phyloP scores from a whole-genome alignment of 108 stramenopile species.

The Cyclotella distinguenda region DNA sequence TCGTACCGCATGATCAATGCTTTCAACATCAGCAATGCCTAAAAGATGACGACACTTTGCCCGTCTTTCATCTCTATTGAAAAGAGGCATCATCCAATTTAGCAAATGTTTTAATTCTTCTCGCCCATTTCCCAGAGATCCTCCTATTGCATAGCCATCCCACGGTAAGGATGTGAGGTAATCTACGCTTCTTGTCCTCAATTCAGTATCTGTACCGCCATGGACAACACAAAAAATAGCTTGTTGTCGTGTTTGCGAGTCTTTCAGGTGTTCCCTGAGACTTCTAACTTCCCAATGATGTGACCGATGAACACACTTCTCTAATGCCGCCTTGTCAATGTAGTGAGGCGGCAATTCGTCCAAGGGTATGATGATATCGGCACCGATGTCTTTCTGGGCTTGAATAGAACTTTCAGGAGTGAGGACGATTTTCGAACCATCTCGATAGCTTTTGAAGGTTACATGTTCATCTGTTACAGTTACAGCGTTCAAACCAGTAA shows the following conservation, averaged over 20 bases:
- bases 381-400: constrained; percentile 60
- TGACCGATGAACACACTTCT: constrained; percentile 39
- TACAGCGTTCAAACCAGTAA: constrained; percentile 27
- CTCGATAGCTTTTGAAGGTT: constrained; percentile 55
- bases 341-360: constrained; percentile 58
- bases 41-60: constrained; percentile 58
- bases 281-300: constrained; percentile 67
- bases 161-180: constrained; percentile 57
- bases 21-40: constrained; percentile 59
- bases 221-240: constrained; percentile 68
- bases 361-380: constrained; percentile 70
- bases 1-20: constrained; percentile 30
- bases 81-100: constrained; percentile 47
- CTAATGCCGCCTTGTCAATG: constrained; percentile 29
- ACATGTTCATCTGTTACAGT: constrained; percentile 61
- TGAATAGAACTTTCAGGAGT: constrained; percentile 61
- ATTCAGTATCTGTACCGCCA: constrained; percentile 53
- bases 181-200: constrained; percentile 47
- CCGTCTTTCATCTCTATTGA: constrained; percentile 22
- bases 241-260: constrained; percentile 41
- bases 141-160: constrained; percentile 64
- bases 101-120: constrained; percentile 53
- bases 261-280: constrained; percentile 43
- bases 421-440: constrained; percentile 47
- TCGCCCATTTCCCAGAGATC: constrained; percentile 55